These are phyloP conservation scores for Amanita fuliginea DNA, from an alignment of 768 basidiomycete genomes.

Conservation along the genomic window DNA sequence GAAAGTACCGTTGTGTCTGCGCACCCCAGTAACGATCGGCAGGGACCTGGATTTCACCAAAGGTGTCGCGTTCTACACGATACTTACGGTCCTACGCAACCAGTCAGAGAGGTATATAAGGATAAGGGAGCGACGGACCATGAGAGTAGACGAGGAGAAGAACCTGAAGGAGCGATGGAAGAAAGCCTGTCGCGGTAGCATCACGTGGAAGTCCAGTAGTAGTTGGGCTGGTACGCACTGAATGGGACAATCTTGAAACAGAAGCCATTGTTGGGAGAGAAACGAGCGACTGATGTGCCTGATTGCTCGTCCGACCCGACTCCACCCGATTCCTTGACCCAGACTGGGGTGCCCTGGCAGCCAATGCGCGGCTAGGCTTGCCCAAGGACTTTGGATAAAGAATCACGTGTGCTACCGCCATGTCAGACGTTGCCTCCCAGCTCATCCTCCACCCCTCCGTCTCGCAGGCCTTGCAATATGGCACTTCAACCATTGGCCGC, in stretches of 20 bases:
- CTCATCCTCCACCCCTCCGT: constrained; percentile 79
- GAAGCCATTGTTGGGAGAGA: background rate
- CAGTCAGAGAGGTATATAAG: background rate
- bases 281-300: background rate
- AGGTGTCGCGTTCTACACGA: constrained; percentile 87
- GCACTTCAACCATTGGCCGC: constrained; percentile 73
- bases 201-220: constrained; percentile 1
- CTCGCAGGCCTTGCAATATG: constrained; percentile 65
- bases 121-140: background rate
- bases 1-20: constrained; percentile 80
- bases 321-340: background rate
- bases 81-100: constrained; percentile 28
- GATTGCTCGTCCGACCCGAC: constrained; percentile 1
- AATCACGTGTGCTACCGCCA: constrained; percentile 18
- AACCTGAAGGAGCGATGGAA: background rate
- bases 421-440: constrained; percentile 55
- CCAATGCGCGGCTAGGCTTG: too few relatives aligned
- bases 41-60: constrained; percentile 84
- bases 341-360: too few relatives aligned
- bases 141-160: constrained; percentile 3
- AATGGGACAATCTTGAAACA: constrained; percentile 8
- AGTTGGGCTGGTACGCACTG: constrained; percentile 10
- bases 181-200: background rate
- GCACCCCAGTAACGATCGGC: constrained; percentile 88
- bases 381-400: too few relatives aligned